Evolutionary conservation across 140 eudicot genomes (phyloP), one percentile per base, ranked within the genome.

Genomic region (Senecio squalidus): DNA sequence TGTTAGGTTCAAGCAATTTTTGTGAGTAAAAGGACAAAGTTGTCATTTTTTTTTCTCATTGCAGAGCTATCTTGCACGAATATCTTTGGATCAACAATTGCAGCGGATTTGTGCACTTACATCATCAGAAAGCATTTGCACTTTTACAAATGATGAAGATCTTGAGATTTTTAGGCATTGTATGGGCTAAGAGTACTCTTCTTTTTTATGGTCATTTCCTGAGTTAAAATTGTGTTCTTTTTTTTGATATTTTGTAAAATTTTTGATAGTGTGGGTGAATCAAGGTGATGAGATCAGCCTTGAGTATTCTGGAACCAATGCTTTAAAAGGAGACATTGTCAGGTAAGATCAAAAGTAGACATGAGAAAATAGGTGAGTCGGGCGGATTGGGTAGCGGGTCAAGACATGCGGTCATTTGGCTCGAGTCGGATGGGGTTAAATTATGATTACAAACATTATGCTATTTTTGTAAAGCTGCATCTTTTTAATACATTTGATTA

Each of bases 241-340:
- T 28, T 60, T 62, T 48, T 43, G 7, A 60, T 48, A 39, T 58
- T 13, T 23, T 44, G 6, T 14, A 20, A 56, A 11, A 31, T 73
- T 75, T 67, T 4, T 81, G 23, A 59, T 62, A 92, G 98, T 92
- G 71, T 92, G 98, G 98, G 96, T 82, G 58, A 83, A 87, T 52
- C 96, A 92, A 50, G 98, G 98, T 47, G 96, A 92, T 55, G 98
- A 92, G 75, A 76, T 92, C 61, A 92, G 98, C 74, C 84, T 87
- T 0, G 96, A 84, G 72, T 92, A 92, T 72, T 77, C 98, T 52
- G 98, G 98, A 60, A 87, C 96, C 55, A 91, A 84, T 86, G 98
- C 98, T 17, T 72, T 92, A 50, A 92, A 92, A 78, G 75, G 98
- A 21, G 98, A 92, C 72, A 92, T 87, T 58, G 96, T 92, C 52